These are phyloP conservation scores for Phlyctochytrium bullatum DNA, from an alignment of 192 early-diverging fungal genomes.

Conservation along the genomic window DNA sequence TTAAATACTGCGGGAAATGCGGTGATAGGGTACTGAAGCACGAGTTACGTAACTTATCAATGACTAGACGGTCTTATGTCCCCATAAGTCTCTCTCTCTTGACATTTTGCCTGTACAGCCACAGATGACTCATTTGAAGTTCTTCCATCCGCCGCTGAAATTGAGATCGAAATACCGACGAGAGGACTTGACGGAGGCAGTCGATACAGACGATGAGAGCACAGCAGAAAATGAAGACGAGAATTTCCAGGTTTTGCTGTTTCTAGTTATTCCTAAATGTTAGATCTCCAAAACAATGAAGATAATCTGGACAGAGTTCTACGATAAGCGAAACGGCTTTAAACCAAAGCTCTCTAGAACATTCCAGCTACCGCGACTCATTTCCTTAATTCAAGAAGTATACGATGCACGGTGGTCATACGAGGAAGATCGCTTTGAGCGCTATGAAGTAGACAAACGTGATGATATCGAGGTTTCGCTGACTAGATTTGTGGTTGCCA, in stretches of 20 bases:
- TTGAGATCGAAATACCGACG: slow-evolving; percentile 27
- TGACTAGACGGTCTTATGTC: slow-evolving; percentile 47
- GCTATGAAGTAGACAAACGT: not conserved
- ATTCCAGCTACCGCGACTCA: slow-evolving; percentile 26
- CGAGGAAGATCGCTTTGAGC: slow-evolving; percentile 33
- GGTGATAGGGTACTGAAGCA: slow-evolving; percentile 37
- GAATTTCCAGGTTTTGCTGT: slow-evolving; percentile 7
- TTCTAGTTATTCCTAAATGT: not conserved
- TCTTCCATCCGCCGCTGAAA: slow-evolving; percentile 35
- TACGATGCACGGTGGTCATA: slow-evolving; percentile 37
- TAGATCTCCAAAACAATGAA: slow-evolving; percentile 32
- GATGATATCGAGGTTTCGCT: slow-evolving; percentile 3
- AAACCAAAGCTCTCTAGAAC: slow-evolving; percentile 30
- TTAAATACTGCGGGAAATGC: slow-evolving; percentile 44
- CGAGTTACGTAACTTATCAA: not conserved
- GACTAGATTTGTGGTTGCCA: slow-evolving; percentile 26
- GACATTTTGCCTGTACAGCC: slow-evolving; percentile 22
- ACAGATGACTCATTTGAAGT: slow-evolving; percentile 30
- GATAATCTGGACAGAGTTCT: slow-evolving; percentile 44
- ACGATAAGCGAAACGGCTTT: slow-evolving; percentile 30
- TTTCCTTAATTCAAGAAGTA: slow-evolving; percentile 42
- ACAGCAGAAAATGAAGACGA: slow-evolving; percentile 32
- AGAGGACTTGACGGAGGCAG: slow-evolving; percentile 4
- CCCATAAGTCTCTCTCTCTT: slow-evolving; percentile 30
- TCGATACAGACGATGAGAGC: slow-evolving; percentile 26